Percentiles rank a stretch among this genome's conserved stretches.
These are phyloP conservation scores for Dactylellina parvicollis DNA, from an alignment of 2,329 filamentous ascomycete genomes.

Conservation along the genomic window DNA sequence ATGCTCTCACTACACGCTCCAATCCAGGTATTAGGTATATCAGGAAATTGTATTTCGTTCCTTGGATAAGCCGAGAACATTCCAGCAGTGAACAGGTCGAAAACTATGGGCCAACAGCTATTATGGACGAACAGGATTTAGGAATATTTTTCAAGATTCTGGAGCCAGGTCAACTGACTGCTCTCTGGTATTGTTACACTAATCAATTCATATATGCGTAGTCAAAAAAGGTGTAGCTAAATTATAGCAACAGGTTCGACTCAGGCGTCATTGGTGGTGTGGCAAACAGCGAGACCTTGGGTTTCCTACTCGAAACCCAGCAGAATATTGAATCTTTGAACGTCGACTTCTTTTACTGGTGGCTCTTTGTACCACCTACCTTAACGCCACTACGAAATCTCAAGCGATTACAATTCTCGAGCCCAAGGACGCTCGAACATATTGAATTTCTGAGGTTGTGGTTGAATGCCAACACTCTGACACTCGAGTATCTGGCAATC, in stretches of 20 bases:
- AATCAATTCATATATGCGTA: no score
- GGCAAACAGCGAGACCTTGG: background rate
- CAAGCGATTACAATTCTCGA: background rate
- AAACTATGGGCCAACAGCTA: background rate
- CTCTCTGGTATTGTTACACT: background rate
- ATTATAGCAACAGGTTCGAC: background rate
- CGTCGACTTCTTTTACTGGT: background rate
- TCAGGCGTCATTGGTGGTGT: background rate
- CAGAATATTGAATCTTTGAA: background rate
- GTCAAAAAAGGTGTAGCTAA: no score
- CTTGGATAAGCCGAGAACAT: background rate
- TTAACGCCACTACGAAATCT: background rate
- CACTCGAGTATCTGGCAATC: background rate
- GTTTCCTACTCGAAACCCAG: background rate
- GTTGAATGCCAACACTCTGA: background rate
- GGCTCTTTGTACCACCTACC: no score
- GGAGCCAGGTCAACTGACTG: background rate
- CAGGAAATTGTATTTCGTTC: slow-evolving; percentile 1
- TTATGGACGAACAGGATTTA: background rate
- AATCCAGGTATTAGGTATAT: slow-evolving; percentile 1
- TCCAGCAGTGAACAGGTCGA: background rate
- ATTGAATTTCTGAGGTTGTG: background rate
- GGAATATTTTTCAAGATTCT: background rate
- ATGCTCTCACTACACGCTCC: background rate
- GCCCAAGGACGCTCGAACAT: background rate